Conservation (phyloP, 768 basidiomycete genomes). For the Russula compacta region DNA sequence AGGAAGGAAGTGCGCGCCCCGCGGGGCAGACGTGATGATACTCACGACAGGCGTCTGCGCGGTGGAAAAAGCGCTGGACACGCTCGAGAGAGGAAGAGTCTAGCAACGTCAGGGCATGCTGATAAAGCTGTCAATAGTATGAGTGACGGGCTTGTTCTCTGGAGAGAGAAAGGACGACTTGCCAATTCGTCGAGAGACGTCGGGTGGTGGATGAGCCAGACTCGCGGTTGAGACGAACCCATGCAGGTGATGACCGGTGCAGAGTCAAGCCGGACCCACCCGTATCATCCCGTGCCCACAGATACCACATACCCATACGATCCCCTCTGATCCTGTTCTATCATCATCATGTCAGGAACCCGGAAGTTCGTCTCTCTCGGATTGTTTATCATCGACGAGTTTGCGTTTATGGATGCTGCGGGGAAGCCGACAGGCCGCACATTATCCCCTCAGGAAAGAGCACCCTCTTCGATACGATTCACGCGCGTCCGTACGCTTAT, state of each 20-base stretch:
- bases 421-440: slow-evolving; percentile 42
- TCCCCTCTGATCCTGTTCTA: neutral
- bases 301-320: no score
- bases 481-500: neutral
- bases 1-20: neutral
- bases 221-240: neutral
- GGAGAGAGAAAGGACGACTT: neutral
- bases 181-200: slow-evolving; percentile 14
- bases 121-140: slow-evolving; percentile 43
- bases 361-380: slow-evolving; percentile 58
- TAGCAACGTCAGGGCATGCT: slow-evolving; percentile 46
- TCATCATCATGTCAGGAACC: slow-evolving; percentile 3
- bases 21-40: neutral
- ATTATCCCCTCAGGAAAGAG: slow-evolving; percentile 43
- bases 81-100: slow-evolving; percentile 47
- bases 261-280: no score
- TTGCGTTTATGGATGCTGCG: slow-evolving; percentile 49
- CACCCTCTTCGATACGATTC: slow-evolving; percentile 21
- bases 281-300: no score
- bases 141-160: neutral
- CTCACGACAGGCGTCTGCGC: slow-evolving; percentile 67
- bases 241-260: neutral
- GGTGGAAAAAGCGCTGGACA: slow-evolving; percentile 58
- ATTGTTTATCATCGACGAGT: slow-evolving; percentile 86
- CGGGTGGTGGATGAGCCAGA: slow-evolving; percentile 17